Evolutionary conservation across 1,284 basidiomycete genomes (phyloP), one percentile per base, ranked within the genome.

Genomic region (Heimioporus punctisporus): DNA sequence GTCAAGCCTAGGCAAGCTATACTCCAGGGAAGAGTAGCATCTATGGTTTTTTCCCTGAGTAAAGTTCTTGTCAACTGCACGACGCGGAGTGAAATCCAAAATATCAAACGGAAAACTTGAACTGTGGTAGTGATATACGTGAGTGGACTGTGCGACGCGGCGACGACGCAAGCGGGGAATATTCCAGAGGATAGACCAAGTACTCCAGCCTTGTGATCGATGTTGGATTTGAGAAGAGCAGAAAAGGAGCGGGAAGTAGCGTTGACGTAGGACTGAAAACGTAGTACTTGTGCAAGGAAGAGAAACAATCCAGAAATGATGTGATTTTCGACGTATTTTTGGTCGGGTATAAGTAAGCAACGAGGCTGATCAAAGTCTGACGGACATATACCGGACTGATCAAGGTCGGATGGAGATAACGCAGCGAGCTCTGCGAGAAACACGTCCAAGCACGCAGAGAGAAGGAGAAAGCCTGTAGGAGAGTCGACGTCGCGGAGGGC

Each of bases 121-220:
- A 82, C 74, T 5, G 82, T 72, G 46, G 72, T 69, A 4, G 70
- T 65, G 45, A 86, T 73, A 56, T 78, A 83, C 5, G 73, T 64
- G 26, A 76, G 64, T 24, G 73, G 64, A 40, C 72, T 72, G 12
- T 60, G 53, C 0, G 84, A 83, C 6, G 80, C 71, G 24, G 75
- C 79, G 6, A 81, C 78, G 12, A 84, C 77, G 50, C 79, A 80
- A 4, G 85, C 83, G 11, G 82, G 72, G 46, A 88, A 69, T 50
- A 86, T 76, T 21, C 86, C 86, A 24, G 83, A 85, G 8, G 84
- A 87, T 65, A 86, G 84, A 4, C 82, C 84, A 3, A 86, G 66
- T 42, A 85, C 61, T n/a, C 80, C 81, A 23, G 73, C 50, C 2
- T 57, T 56, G 42, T 75, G 58, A 15, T 68, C 56, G 37, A 55